phyloP scores from a whole-genome alignment of 176 grass and related monocot genomes.

The Oryza nivara region DNA sequence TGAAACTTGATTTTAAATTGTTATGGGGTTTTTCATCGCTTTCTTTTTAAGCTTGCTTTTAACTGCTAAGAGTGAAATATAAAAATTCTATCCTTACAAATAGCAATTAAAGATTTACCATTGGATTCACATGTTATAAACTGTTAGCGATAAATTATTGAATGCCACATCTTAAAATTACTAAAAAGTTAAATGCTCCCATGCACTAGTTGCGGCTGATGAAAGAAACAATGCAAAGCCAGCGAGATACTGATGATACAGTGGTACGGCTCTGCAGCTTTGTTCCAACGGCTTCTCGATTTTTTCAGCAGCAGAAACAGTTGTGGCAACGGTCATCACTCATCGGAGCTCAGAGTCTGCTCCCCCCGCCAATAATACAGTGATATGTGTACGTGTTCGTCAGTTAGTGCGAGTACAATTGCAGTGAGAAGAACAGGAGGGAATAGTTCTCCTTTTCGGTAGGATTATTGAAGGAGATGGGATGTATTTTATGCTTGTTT shows the following conservation, averaged over 20 bases:
- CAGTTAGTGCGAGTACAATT: background rate
- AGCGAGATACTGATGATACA: background rate
- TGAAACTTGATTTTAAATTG: no score
- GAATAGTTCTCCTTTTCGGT: background rate
- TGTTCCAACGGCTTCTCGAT: background rate
- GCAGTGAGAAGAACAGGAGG: background rate
- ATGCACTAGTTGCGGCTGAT: background rate
- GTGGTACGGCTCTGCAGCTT: background rate
- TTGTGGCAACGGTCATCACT: background rate
- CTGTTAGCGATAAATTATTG: no score
- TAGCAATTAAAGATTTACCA: no score
- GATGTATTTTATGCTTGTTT: background rate
- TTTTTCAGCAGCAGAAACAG: background rate
- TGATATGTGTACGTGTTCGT: background rate
- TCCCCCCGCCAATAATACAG: background rate
- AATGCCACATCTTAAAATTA: no score
- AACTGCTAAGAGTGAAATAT: no score
- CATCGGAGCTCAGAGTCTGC: background rate
- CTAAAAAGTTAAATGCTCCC: no score
- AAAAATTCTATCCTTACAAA: no score
- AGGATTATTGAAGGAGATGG: background rate
- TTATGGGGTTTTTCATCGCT: no score
- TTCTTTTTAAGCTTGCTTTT: no score
- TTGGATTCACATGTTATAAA: no score
- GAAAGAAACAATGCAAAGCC: background rate